Evolutionary conservation across 768 basidiomycete species (phyloP).

Genomic region (Boletus eberwhitei): DNA sequence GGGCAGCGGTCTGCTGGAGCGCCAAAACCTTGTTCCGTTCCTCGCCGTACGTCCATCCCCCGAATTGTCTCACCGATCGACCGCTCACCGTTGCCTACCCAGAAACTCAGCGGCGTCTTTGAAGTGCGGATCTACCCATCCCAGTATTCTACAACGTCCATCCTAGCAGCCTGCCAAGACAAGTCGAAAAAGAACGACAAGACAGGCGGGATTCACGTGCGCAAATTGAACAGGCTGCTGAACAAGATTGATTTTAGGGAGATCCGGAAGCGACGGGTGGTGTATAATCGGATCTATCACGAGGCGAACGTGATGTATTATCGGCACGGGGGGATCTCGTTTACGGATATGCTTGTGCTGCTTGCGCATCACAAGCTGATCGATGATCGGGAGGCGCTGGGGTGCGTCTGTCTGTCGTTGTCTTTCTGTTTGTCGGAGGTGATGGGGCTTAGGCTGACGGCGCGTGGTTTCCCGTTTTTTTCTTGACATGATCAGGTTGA

Average conservation of each 20-base stretch:
- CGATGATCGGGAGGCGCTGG: constrained; percentile 81
- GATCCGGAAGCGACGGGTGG: constrained; percentile 62
- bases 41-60: constrained; percentile 59
- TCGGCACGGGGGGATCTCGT: constrained; percentile 78
- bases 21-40: constrained; percentile 69
- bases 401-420: constrained; percentile 46
- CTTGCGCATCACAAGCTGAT: constrained; percentile 92
- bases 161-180: constrained; percentile 51
- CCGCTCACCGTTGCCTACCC: background rate
- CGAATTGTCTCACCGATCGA: background rate
- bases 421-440: background rate
- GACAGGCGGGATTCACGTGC: constrained; percentile 58
- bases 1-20: constrained; percentile 75
- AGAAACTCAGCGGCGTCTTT: constrained; percentile 85
- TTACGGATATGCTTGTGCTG: constrained; percentile 83
- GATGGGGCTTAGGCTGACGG: background rate
- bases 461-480: background rate
- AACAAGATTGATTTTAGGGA: constrained; percentile 59
- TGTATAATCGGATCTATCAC: constrained; percentile 78
- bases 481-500: constrained; percentile 47
- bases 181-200: constrained; percentile 31
- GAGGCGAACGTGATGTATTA: constrained; percentile 78
- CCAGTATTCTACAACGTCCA: constrained; percentile 58
- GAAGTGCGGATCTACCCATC: constrained; percentile 82
- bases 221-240: constrained; percentile 56